Base-by-base conservation (phyloP, 2,329 filamentous ascomycete genomes). In the Septoria linicola region DNA sequence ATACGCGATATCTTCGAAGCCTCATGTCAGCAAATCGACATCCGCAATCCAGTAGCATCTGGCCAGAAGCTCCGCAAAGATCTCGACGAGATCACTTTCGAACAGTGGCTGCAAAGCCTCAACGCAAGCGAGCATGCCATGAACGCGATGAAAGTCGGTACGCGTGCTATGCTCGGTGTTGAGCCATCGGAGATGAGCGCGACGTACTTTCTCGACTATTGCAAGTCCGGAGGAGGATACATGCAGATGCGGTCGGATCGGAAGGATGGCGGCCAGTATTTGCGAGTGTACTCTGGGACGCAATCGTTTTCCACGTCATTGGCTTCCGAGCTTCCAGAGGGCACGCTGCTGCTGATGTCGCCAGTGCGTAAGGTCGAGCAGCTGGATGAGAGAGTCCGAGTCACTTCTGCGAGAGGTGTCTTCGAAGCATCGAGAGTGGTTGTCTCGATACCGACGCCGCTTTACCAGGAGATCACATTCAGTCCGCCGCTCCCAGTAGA, bases 141-240 rank as follows among this genome's bases (percentile, higher is more conserved):
- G 0, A 65, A 66, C 1, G 73, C 68, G 0, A 71, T 71, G 1
- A 70, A 59, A 2, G 59, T 80, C 3, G 79, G 77, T 70, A 73
- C 73, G 0, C 68, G 75, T 0, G 78, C 73, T 1, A 76, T 79
- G 73, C 64, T 80, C 1, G 79, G 79, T 1, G 64, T 73, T 1
- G 76, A 80, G 27, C 72, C 78, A 0, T 52, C 48, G 1, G 77
- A 81, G 10, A 59, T 80, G 3, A 76, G 72, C 5, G 78, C 79
- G 0, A 61, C 79, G 1, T 82, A 68, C 59, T 80, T 83, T 58
- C 68, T 83, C 17, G 71, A 80, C 59, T 81, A 83, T 66, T 77
- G 75, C 69, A 76, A 74, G 57, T 73, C 71, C 8, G 76, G 77
- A 2, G 74, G 74, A 3, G 80, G 81, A 0, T 66, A 82, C 2